A percentile compares a stretch with the other conserved stretches of the same genome.
phyloP scores from a whole-genome alignment of 139 green algal species.

The Chlamydomonas schloesseri region DNA sequence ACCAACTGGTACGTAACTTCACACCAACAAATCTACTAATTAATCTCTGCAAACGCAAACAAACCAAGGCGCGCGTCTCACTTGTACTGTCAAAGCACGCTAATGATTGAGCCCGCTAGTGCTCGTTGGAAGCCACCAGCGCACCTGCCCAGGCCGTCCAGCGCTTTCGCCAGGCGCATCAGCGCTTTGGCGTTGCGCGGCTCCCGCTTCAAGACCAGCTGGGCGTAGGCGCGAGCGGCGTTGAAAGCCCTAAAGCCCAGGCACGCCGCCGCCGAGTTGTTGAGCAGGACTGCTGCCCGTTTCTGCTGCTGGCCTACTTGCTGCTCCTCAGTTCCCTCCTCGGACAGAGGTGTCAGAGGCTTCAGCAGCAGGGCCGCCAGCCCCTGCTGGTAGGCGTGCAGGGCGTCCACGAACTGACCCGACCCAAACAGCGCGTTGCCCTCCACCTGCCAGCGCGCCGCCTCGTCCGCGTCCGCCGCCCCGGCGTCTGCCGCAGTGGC shows the following conservation, averaged over 20 bases:
- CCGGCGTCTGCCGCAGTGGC: background rate
- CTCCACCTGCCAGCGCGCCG: background rate
- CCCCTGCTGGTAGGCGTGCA: background rate
- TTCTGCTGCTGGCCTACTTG: background rate
- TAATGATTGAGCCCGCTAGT: too few species aligned
- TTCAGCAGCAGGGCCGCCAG: too few species aligned
- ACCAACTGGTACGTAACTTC: too few species aligned
- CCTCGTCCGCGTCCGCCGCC: background rate
- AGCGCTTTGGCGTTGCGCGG: constrained; percentile 40
- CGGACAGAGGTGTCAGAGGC: too few species aligned
- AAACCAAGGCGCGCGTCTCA: too few species aligned
- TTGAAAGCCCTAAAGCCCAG: constrained; percentile 12
- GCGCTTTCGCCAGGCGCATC: constrained; percentile 6
- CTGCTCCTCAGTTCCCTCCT: too few species aligned
- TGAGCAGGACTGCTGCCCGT: background rate
- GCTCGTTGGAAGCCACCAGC: too few species aligned
- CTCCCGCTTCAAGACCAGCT: background rate
- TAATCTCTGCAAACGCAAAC: too few species aligned
- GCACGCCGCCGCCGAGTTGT: constrained; percentile 27
- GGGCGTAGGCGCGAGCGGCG: constrained; percentile 1
- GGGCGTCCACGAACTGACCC: background rate
- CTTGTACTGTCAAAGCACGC: too few species aligned
- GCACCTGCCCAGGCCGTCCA: constrained; percentile 9
- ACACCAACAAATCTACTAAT: too few species aligned
- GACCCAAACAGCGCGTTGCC: background rate